Evolutionary conservation across 192 early-diverging fungal genomes (phyloP).

Genomic region (Linnemannia elongata): DNA sequence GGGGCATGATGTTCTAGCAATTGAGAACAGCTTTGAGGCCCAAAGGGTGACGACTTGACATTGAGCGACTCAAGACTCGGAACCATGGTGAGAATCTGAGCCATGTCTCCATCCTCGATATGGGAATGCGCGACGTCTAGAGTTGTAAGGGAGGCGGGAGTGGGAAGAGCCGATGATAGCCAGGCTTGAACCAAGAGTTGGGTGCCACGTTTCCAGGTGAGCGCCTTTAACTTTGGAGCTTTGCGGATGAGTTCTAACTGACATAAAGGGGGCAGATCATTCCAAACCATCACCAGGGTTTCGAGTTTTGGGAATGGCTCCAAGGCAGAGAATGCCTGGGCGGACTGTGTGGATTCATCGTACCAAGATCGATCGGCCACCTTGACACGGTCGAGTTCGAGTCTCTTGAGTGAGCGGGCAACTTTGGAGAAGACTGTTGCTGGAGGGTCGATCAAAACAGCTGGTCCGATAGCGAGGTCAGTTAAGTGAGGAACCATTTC

Average conservation of each 20-base stretch:
- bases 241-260: slow-evolving; percentile 24
- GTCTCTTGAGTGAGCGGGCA: not conserved
- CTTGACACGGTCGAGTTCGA: slow-evolving; percentile 37
- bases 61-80: slow-evolving; percentile 1
- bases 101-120: slow-evolving; percentile 19
- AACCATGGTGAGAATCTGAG: slow-evolving; percentile 8
- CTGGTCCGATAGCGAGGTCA: slow-evolving; percentile 20
- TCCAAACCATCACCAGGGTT: slow-evolving; percentile 30
- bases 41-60: slow-evolving; percentile 19
- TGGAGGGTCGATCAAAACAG: slow-evolving; percentile 17
- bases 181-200: slow-evolving; percentile 9
- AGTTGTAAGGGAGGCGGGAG: not conserved
- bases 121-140: slow-evolving; percentile 33
- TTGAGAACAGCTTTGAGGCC: not conserved
- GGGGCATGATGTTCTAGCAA: not conserved
- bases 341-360: not conserved
- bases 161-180: slow-evolving; percentile 7
- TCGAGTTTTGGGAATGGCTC: slow-evolving; percentile 12
- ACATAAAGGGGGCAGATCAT: slow-evolving; percentile 21
- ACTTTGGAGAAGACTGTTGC: slow-evolving; percentile 13
- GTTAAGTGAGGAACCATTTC: slow-evolving; percentile 6
- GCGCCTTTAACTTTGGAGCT: slow-evolving; percentile 6
- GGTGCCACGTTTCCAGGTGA: slow-evolving; percentile 18
- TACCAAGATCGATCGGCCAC: not conserved
- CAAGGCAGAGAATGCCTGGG: not conserved